Evolutionary conservation across 352 stramenopile species (phyloP).

Genomic region (Globisporangium parvum): DNA sequence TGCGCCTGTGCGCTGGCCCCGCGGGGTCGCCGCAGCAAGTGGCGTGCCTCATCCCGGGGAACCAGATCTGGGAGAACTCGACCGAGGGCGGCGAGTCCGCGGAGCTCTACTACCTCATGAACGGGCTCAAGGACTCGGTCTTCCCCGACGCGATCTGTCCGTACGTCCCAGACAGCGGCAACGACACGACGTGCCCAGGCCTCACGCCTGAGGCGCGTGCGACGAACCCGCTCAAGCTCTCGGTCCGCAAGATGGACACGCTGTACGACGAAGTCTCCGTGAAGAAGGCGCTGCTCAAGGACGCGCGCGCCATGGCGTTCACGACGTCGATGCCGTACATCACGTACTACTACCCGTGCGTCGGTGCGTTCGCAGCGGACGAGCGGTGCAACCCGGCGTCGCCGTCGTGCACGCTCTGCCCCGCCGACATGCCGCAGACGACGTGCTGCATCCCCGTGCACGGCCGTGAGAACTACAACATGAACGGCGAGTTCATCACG

Average conservation of each 20-base stretch:
- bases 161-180: constrained; percentile 34
- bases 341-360: constrained; percentile 60
- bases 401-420: constrained; percentile 41
- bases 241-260: constrained; percentile 42
- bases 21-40: constrained; percentile 46
- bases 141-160: constrained; percentile 45
- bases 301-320: constrained; percentile 42
- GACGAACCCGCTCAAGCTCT: constrained; percentile 40
- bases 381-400: constrained; percentile 49
- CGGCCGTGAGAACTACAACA: constrained; percentile 46
- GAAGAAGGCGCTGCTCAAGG: constrained; percentile 35
- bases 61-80: constrained; percentile 61
- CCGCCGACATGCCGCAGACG: constrained; percentile 35
- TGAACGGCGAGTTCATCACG: constrained; percentile 62
- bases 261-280: constrained; percentile 30
- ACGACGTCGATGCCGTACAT: constrained; percentile 50
- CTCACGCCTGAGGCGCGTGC: constrained; percentile 29
- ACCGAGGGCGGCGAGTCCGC: constrained; percentile 48
- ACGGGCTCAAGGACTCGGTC: constrained; percentile 44
- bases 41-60: constrained; percentile 52
- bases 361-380: constrained; percentile 37
- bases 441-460: constrained; percentile 51
- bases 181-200: constrained; percentile 38
- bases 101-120: constrained; percentile 45
- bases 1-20: constrained; percentile 46